These are phyloP conservation scores for Backusella parvicylindrica DNA, from an alignment of 192 early-diverging fungal genomes.

Conservation along the genomic window DNA sequence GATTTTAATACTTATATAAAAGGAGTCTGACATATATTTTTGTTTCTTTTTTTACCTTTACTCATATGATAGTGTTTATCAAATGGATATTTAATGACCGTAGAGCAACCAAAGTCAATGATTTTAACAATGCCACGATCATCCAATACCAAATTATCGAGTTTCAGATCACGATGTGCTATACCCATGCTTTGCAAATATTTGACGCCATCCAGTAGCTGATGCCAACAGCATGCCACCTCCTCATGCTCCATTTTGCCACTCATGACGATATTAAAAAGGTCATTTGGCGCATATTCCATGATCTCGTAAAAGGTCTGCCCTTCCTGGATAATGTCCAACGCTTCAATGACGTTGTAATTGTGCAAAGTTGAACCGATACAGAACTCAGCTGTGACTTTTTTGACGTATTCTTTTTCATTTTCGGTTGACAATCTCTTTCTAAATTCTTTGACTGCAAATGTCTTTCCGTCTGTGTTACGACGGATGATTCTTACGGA, in stretches of 20 bases:
- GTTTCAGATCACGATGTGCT: constrained; percentile 83
- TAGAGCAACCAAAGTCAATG: constrained; percentile 85
- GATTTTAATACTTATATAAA: not conserved
- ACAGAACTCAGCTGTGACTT: constrained; percentile 84
- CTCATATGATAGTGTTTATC: constrained; percentile 47
- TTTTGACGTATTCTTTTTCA: constrained; percentile 78
- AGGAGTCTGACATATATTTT: too few relatives aligned
- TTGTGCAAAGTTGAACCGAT: constrained; percentile 81
- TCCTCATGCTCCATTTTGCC: constrained; percentile 71
- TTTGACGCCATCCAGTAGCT: constrained; percentile 70
- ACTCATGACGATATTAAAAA: constrained; percentile 77
- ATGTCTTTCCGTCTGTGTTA: constrained; percentile 56
- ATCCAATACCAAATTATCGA: constrained; percentile 80
- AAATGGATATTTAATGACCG: constrained; percentile 85
- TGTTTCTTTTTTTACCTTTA: constrained; percentile 38
- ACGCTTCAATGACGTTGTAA: constrained; percentile 73
- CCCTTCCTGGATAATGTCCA: constrained; percentile 74
- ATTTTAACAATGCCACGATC: constrained; percentile 70
- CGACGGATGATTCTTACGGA: constrained; percentile 67
- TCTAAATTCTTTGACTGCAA: constrained; percentile 84
- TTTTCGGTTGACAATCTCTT: constrained; percentile 59
- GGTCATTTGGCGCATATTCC: constrained; percentile 92
- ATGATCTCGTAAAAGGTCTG: constrained; percentile 68
- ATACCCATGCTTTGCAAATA: constrained; percentile 79
- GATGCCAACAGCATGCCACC: constrained; percentile 81